Evolutionary conservation across 495 filamentous ascomycete species (phyloP), one percentile per base, ranked within the genome.

Genomic region (Mytilinidion resinicola): DNA sequence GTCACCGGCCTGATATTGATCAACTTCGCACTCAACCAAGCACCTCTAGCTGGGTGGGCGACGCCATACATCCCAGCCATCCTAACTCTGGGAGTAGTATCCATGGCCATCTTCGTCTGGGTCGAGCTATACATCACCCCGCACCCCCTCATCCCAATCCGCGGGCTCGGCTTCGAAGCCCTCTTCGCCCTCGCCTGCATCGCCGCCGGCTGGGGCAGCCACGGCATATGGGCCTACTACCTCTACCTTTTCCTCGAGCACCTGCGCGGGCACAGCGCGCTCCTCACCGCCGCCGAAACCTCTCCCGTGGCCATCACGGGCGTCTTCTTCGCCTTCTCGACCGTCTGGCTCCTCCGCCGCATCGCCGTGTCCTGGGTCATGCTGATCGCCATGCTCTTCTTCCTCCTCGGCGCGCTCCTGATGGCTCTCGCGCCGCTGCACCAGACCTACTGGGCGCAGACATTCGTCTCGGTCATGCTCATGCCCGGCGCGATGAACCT

Each of bases 401-500:
- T 81, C 69, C 66, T 73, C 1, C 44, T 72, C 0, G 79, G 79
- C 9, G 56, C 71, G 9, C 57, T 75, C 2, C 63, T 82, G 4
- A 59, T 78, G 8, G 73, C 74, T 1, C 74, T 76, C 14, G 74
- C 74, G 53, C 80, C 78, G 2, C 59, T 73, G 0, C 55, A 72
- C 9, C 78, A 82, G 59, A 79, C 67, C 1, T 84, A 87, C 68
- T 65, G 62, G 46, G 75, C 71, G 0, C 82, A 83, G 60, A 76
- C 75, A 0, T 88, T 88, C 59, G 73, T 86, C 14, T 70, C 70
- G 11, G 74, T 77, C 3, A 4, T 85, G 12, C 66, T 88, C 34
- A 85, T 82, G 56, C 77, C 80, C 0, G 82, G 75, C 51, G 85
- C 82, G 20, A 86, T 87, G 76, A 82, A 87, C 63, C 80, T 85